Percentiles rank a stretch among this genome's conserved stretches.
Evolutionary conservation across 2,329 filamentous ascomycete genomes (phyloP).

Genomic region (Sclerotinia glacialis): DNA sequence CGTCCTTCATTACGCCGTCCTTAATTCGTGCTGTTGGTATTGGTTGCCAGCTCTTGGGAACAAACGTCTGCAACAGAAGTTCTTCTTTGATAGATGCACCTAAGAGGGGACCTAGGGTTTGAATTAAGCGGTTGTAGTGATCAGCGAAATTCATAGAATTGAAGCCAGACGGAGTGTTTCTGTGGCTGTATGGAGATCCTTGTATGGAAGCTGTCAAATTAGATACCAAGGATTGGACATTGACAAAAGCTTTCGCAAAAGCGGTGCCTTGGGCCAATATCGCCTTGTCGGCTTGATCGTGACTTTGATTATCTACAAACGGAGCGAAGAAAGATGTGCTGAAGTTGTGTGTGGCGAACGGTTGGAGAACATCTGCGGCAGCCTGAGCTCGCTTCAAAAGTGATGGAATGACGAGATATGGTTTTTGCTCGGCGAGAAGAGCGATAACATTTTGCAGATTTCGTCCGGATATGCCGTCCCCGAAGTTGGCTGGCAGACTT

Average conservation of each 20-base stretch:
- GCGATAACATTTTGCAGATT: constrained; percentile 73
- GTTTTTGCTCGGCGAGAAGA: constrained; percentile 74
- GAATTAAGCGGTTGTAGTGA: constrained; percentile 72
- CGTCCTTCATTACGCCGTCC: constrained; percentile 26
- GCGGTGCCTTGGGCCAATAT: constrained; percentile 64
- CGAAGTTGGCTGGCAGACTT: constrained; percentile 72
- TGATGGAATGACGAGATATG: constrained; percentile 77
- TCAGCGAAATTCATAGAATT: constrained; percentile 79
- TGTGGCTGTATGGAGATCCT: constrained; percentile 56
- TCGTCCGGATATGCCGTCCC: constrained; percentile 63
- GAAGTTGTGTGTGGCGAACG: constrained; percentile 55
- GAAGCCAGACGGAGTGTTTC: constrained; percentile 58
- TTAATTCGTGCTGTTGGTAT: constrained; percentile 27
- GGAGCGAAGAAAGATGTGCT: constrained; percentile 66
- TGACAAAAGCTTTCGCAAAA: constrained; percentile 74
- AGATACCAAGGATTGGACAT: constrained; percentile 71
- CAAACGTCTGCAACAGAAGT: constrained; percentile 67
- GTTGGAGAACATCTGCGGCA: constrained; percentile 64
- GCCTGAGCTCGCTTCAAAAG: constrained; percentile 71
- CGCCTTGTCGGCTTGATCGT: constrained; percentile 42
- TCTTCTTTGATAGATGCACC: constrained; percentile 83
- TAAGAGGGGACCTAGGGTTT: constrained; percentile 73
- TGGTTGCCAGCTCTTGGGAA: constrained; percentile 64
- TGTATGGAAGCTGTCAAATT: constrained; percentile 74
- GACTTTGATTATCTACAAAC: constrained; percentile 51